These are phyloP conservation scores for Pichia kudriavzevii DNA, from an alignment of 1,139 yeast species.

Conservation along the genomic window DNA sequence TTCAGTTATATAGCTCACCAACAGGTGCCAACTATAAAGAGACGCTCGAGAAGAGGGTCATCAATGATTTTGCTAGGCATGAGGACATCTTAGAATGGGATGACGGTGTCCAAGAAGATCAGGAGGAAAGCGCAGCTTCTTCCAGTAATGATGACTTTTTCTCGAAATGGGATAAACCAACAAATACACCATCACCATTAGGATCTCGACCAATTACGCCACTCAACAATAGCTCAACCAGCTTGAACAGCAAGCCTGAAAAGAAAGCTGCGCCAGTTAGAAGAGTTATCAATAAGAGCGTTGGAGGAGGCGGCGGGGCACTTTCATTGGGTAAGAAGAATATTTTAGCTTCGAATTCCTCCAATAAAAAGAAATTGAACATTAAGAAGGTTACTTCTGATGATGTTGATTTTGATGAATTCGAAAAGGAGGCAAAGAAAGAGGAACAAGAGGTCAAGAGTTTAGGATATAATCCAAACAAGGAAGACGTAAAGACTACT, in stretches of 20 bases:
- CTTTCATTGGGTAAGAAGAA: slow-evolving; percentile 23
- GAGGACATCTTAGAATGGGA: slow-evolving; percentile 61
- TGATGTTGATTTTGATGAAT: slow-evolving; percentile 84
- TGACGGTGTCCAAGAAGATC: slow-evolving; percentile 32
- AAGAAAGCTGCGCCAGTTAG: slow-evolving; percentile 25
- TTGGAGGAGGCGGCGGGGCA: slow-evolving; percentile 6
- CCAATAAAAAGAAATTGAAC: slow-evolving; percentile 47
- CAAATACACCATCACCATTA: slow-evolving; percentile 48
- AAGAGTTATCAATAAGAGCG: slow-evolving; percentile 22
- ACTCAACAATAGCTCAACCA: slow-evolving; percentile 12
- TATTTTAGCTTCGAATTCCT: slow-evolving; percentile 24
- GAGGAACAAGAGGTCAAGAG: slow-evolving; percentile 70
- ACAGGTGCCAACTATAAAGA: slow-evolving; percentile 75
- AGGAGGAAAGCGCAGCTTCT: slow-evolving; percentile 33
- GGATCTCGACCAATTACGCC: slow-evolving; percentile 46
- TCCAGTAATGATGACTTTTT: slow-evolving; percentile 75
- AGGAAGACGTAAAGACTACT: slow-evolving; percentile 18
- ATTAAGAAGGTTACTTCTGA: slow-evolving; percentile 48
- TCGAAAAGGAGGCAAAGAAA: slow-evolving; percentile 76
- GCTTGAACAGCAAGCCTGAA: slow-evolving; percentile 26
- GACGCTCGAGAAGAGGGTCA: slow-evolving; percentile 63
- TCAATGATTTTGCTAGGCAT: slow-evolving; percentile 56
- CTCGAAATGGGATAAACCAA: slow-evolving; percentile 82
- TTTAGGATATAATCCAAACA: slow-evolving; percentile 64
- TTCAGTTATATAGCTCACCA: slow-evolving; percentile 70